phyloP scores from a whole-genome alignment of 768 basidiomycete species.

The Coprinopsis strossmayeri region DNA sequence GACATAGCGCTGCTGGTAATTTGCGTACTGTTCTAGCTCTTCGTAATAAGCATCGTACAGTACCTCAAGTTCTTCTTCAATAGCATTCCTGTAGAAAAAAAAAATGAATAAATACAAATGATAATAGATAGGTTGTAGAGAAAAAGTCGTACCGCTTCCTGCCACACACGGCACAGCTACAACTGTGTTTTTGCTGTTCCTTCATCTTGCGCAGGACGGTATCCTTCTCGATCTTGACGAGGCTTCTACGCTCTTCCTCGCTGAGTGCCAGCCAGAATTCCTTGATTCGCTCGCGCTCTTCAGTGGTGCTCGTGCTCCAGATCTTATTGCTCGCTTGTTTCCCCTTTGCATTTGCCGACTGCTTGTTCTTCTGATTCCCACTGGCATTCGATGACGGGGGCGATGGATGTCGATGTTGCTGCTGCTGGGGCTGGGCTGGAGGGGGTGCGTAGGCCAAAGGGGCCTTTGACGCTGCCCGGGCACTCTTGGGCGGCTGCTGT shows the following conservation, averaged over 20 bases:
- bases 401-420: constrained; percentile 38
- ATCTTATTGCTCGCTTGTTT: constrained; percentile 69
- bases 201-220: constrained; percentile 98
- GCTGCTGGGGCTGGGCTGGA: constrained; percentile 28
- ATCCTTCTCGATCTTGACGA: constrained; percentile 98
- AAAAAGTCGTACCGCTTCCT: constrained; percentile 77
- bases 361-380: constrained; percentile 19
- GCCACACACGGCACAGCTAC: constrained; percentile 93
- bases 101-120: constrained; percentile 19
- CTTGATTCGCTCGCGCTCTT: constrained; percentile 96
- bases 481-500: constrained; percentile 27
- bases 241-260: constrained; percentile 83
- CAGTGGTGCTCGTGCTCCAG: constrained; percentile 87
- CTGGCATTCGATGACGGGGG: constrained; percentile 40
- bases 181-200: constrained; percentile 96
- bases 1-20: constrained; percentile 94
- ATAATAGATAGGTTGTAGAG: constrained; percentile 16
- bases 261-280: constrained; percentile 95
- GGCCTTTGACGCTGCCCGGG: constrained; percentile 43
- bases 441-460: constrained; percentile 29
- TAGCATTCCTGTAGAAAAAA: constrained; percentile 64
- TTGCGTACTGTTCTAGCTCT: constrained; percentile 98
- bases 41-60: constrained; percentile 99
- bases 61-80: constrained; percentile 99
- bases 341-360: constrained; percentile 29